These are phyloP conservation scores for Bruguiera sexangula DNA, from an alignment of 345 rosid species.

Conservation along the genomic window DNA sequence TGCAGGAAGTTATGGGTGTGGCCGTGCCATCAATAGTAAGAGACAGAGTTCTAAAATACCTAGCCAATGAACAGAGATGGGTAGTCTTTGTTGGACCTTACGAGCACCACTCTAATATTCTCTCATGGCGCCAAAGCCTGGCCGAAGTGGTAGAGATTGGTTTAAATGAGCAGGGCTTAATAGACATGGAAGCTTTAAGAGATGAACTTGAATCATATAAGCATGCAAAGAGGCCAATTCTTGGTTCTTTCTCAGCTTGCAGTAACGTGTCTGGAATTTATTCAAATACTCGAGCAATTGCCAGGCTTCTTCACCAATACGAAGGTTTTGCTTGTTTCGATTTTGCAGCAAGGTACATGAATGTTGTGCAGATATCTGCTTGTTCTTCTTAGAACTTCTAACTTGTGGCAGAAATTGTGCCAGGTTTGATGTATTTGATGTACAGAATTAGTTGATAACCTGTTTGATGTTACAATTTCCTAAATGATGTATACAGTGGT, in stretches of 20 bases:
- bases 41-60: conserved; percentile 31
- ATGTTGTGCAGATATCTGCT: no score
- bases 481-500: conserved; percentile 23
- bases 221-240: conserved; percentile 36
- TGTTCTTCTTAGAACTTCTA: no score
- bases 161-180: conserved; percentile 29
- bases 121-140: conserved; percentile 61
- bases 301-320: conserved; percentile 42
- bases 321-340: conserved; percentile 60
- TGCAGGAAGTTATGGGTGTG: conserved; percentile 60
- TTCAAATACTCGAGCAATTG: conserved; percentile 44
- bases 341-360: conserved; percentile 51
- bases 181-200: conserved; percentile 35
- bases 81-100: conserved; percentile 57
- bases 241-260: conserved; percentile 63
- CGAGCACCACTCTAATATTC: conserved; percentile 67
- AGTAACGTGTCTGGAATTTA: conserved; percentile 54
- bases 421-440: background rate
- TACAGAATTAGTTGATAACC: background rate
- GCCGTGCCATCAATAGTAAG: conserved; percentile 43
- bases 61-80: conserved; percentile 47
- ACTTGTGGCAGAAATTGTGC: no score
- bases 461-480: background rate
- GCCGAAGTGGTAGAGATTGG: conserved; percentile 59
- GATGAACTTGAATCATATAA: conserved; percentile 24